Percentiles rank a stretch among this genome's conserved stretches.
phyloP scores from a whole-genome alignment of 306 rosid genomes.

The Medicago lupulina region DNA sequence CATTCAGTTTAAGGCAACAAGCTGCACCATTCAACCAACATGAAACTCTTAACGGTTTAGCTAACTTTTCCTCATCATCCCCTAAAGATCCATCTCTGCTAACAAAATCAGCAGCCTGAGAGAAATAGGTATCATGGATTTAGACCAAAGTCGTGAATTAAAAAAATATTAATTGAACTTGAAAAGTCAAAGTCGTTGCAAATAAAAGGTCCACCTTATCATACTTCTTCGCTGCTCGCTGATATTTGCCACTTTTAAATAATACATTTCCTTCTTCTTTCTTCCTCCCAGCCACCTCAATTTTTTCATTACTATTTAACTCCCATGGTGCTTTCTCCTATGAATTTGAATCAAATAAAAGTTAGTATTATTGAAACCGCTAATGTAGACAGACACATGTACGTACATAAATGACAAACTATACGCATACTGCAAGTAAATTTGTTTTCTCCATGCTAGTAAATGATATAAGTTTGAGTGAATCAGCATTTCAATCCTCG shows the following conservation, averaged over 20 bases:
- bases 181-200: constrained; percentile 19
- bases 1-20: constrained; percentile 70
- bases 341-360: constrained; percentile 38
- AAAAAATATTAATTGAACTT: constrained; percentile 16
- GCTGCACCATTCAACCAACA: constrained; percentile 83
- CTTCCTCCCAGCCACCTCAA: constrained; percentile 67
- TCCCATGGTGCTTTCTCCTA: constrained; percentile 80
- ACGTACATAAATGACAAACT: constrained; percentile 6
- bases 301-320: constrained; percentile 59
- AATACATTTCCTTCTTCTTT: constrained; percentile 77
- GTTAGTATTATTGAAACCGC: constrained; percentile 26
- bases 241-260: constrained; percentile 59
- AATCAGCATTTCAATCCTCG: too few relatives aligned
- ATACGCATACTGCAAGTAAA: constrained; percentile 25
- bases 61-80: constrained; percentile 59
- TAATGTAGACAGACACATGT: constrained; percentile 1
- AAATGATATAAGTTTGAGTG: constrained; percentile 13
- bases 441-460: constrained; percentile 27
- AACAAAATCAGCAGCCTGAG: not conserved
- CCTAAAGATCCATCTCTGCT: constrained; percentile 31
- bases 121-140: not conserved
- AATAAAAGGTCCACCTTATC: constrained; percentile 56
- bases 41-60: constrained; percentile 54
- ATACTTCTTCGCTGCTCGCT: constrained; percentile 63
- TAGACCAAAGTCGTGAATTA: not conserved